Evolutionary conservation across 2,329 filamentous ascomycete genomes (phyloP).

Genomic region (Botrytis aclada): DNA sequence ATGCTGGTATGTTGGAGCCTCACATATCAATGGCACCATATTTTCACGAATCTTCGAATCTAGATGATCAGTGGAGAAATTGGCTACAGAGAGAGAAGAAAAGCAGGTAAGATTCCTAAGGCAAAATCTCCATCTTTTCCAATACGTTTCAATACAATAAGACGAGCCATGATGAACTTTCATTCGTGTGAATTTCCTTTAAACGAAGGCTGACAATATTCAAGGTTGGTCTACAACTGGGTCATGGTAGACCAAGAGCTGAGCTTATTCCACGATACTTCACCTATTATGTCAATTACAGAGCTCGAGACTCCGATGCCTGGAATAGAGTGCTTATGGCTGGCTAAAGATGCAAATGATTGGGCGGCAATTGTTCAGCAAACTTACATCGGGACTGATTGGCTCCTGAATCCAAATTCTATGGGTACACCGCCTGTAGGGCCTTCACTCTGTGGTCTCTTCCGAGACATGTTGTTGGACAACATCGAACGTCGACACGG

Average conservation of each 20-base stretch:
- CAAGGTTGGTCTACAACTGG: conserved; percentile 70
- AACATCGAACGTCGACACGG: conserved; percentile 51
- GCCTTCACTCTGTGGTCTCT: conserved; percentile 61
- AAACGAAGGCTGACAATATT: conserved; percentile 1
- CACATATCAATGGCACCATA: conserved; percentile 44
- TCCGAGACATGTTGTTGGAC: conserved; percentile 65
- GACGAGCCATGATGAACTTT: not conserved
- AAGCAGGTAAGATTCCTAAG: conserved; percentile 50
- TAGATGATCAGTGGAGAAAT: conserved; percentile 55
- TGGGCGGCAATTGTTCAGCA: conserved; percentile 61
- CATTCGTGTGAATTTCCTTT: not conserved
- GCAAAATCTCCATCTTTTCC: not conserved
- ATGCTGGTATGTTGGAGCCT: conserved; percentile 63
- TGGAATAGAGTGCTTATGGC: conserved; percentile 59
- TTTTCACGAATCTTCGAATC: conserved; percentile 44
- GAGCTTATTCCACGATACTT: conserved; percentile 62
- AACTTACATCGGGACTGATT: conserved; percentile 51
- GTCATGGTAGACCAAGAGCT: conserved; percentile 72
- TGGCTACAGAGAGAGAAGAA: conserved; percentile 65
- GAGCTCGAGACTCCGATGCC: conserved; percentile 65
- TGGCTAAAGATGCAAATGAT: conserved; percentile 53
- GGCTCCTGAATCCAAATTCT: conserved; percentile 32
- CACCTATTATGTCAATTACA: conserved; percentile 60
- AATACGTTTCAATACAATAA: not conserved
- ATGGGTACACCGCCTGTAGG: conserved; percentile 51